Base-by-base conservation (phyloP, 1,139 yeast genomes). In the Hyphopichia khmerensis region DNA sequence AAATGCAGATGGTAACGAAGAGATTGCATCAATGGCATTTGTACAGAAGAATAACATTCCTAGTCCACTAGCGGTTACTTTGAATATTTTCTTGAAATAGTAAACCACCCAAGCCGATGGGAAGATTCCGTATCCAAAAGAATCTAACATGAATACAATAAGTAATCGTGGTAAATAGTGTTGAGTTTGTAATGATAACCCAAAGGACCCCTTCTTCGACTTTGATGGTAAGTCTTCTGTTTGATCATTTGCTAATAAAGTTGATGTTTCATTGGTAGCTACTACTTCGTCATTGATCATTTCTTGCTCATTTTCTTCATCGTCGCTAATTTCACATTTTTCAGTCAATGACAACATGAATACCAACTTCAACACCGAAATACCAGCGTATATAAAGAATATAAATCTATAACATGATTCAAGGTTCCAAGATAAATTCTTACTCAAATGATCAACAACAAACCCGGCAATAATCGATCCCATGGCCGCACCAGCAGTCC, bases 91-190 rank as follows among this genome's bases (percentile, higher is more conserved):
- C 43, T 75, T 75, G 65, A 88, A 82, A 62, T 87, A 90, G 57
- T 84, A 89, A 27, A 89, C 88, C 40, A 86, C 76, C 96, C 96
- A 90, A 1, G 96, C 86, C 39, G 83, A 72, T 1, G 96, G 84
- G 88, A 88, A 85, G 60, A 89, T 84, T 0, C 96, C 96, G 47
- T 83, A 82, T 0, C 96, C 96, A 42, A 90, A 73, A 0, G 96
- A 87, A 60, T 90, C 96, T 48, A 86, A 77, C 68, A 88, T 79
- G 47, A 84, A 74, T 7, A 86, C 72, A 33, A 72, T 59, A 29
- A 79, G 55, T 13, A 79, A 60, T 36, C 72, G 65, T 9, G 71
- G 62, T 15, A 79, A 60, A 30, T 68, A 64, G 31, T 56, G 47
- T 27, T 56, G 63, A 1, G 78, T 60, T 15, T 53, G 47, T 3